Base-by-base conservation (phyloP, 75 land plant species). In the Sequoiadendron giganteum region DNA sequence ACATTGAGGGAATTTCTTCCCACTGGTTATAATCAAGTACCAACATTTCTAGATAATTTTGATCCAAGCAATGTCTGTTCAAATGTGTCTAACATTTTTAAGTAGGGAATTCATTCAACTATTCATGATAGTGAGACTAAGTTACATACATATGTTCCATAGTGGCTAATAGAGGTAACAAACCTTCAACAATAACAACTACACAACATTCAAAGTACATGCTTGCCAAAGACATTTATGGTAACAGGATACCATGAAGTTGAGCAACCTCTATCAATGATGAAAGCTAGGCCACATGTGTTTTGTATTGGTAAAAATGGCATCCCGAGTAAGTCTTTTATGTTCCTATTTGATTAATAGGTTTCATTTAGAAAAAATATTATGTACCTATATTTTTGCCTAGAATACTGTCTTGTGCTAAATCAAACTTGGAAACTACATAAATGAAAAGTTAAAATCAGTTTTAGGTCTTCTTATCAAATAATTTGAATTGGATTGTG, bases 261-360 rank as follows among this genome's bases (percentile, higher is more conserved):
- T 36, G 86, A 85, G 36, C 65, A 85, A 85, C 55, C 68, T 55
- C 36, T 40, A 1, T 55, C 42, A 38, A 19, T 84, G 85, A 85
- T 55, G 38, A 85, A 55, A 55, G 38, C 86, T 52, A 85, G 32
- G 65, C 92, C 90, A 56, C 93, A 88, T 85, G 94, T 93, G 0
- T 89, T 90, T 85, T 93, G 94, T 87, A 38, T 87, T 83, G 88
- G 86, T 54, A 92, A 90, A 73, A 84, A 92, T 91, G 85, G 65
- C 49, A 34, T 16, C 42, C 8, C 55, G 39, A 55, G 86, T 85
- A 54, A 52, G 86, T 85, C 54, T 34, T 25, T 32, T 34, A 32
- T 15, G 15, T 34, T 30, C 40, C 86, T 85, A 8, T 85, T 11
- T 21, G 2, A 42, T 47, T 28, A 82, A 9, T 82, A 82, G 21